phyloP scores from a whole-genome alignment of 225 moss, liverwort and hornwort genomes.

The Bryum argenteum region DNA sequence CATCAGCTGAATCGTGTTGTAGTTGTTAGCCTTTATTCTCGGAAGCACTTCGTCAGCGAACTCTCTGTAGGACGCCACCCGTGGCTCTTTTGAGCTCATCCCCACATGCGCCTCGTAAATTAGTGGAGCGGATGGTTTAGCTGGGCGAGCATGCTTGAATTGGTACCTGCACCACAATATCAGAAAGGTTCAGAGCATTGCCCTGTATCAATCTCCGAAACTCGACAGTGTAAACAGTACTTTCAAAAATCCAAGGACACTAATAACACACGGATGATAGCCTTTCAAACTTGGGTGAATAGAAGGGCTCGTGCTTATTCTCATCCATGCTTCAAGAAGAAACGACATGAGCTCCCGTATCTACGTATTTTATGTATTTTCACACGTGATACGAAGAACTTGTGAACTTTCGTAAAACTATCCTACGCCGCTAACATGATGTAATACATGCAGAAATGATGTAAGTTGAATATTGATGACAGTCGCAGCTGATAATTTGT shows the following conservation, averaged over 20 bases:
- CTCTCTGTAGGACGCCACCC: constrained; percentile 84
- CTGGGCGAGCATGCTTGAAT: constrained; percentile 79
- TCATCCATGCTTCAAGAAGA: not conserved
- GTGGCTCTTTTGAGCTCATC: constrained; percentile 84
- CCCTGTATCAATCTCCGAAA: not conserved
- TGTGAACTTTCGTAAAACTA: no score
- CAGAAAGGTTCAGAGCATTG: not conserved
- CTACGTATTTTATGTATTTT: no score
- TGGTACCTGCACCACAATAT: constrained; percentile 50
- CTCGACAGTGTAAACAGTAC: not conserved
- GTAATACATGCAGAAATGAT: no score
- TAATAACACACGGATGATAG: not conserved
- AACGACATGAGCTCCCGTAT: no score
- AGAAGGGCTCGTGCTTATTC: not conserved
- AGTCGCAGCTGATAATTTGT: no score
- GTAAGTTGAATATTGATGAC: no score
- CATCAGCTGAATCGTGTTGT: constrained; percentile 95
- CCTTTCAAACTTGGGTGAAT: no score
- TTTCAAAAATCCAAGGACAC: not conserved
- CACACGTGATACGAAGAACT: no score
- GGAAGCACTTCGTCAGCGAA: constrained; percentile 89
- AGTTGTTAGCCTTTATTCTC: constrained; percentile 84
- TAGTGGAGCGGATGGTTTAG: constrained; percentile 70
- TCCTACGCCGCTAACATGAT: no score
- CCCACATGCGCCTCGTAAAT: constrained; percentile 98